phyloP scores from a whole-genome alignment of 2,329 filamentous ascomycete genomes.

The Coniochaeta ligniaria region DNA sequence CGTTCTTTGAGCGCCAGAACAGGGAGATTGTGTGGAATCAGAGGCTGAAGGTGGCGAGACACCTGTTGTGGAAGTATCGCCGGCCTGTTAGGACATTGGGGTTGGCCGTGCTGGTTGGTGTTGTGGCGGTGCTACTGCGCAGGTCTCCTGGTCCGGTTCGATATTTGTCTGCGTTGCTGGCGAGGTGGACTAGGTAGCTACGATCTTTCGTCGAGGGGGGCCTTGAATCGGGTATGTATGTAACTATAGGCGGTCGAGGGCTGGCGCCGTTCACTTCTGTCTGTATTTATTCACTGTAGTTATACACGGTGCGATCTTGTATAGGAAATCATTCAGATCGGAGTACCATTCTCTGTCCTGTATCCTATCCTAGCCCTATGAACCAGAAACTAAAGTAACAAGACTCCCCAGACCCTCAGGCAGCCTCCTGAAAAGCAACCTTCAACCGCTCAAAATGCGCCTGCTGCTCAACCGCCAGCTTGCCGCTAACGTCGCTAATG shows the following conservation, averaged over 20 bases:
- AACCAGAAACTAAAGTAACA: background rate
- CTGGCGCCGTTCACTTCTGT: background rate
- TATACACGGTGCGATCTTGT: background rate
- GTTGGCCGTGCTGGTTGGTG: constrained; percentile 58
- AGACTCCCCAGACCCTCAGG: constrained; percentile 10
- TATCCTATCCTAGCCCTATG: background rate
- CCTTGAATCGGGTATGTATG: background rate
- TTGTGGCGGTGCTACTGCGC: constrained; percentile 61
- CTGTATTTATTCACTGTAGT: background rate
- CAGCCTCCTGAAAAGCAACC: constrained; percentile 44
- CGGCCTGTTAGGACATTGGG: constrained; percentile 55
- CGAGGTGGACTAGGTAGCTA: constrained; percentile 9
- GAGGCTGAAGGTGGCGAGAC: constrained; percentile 39
- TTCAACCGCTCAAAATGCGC: constrained; percentile 66
- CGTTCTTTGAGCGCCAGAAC: constrained; percentile 64
- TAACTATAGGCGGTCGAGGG: background rate
- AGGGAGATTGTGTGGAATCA: constrained; percentile 64
- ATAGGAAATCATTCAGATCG: background rate
- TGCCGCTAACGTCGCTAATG: constrained; percentile 69
- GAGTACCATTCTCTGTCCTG: background rate
- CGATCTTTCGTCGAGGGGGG: background rate
- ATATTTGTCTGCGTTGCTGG: constrained; percentile 9
- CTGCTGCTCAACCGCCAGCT: constrained; percentile 67
- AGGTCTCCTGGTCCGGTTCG: constrained; percentile 28
- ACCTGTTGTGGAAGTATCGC: constrained; percentile 56